Conservation (phyloP, 1,284 basidiomycete genomes). For the Ganoderma lucidum region DNA sequence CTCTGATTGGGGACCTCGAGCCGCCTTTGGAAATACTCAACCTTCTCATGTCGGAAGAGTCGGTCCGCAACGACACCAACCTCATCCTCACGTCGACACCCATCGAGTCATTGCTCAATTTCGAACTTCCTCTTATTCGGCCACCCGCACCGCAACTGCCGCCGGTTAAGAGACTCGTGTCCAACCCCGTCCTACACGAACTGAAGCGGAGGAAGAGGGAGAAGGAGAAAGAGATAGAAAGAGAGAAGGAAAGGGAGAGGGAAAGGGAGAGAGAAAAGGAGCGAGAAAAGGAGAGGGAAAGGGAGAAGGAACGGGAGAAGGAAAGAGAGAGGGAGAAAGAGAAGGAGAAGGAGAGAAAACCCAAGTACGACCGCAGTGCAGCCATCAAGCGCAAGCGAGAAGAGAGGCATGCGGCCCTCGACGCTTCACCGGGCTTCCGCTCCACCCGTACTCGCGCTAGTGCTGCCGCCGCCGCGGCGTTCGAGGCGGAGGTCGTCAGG, state of each 20-base stretch:
- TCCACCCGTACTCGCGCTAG: constrained; percentile 56
- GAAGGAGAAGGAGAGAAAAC: constrained; percentile 53
- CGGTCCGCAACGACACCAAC: constrained; percentile 58
- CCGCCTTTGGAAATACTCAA: constrained; percentile 64
- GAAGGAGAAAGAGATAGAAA: not conserved
- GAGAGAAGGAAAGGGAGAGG: not conserved
- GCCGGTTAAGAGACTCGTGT: constrained; percentile 25
- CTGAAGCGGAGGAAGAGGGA: constrained; percentile 14
- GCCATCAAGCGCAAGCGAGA: constrained; percentile 43
- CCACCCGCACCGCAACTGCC: constrained; percentile 58
- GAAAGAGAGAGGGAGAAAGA: constrained; percentile 14
- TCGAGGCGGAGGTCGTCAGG: constrained; percentile 49
- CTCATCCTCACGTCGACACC: constrained; percentile 65
- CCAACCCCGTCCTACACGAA: constrained; percentile 16
- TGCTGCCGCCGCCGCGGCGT: constrained; percentile 48
- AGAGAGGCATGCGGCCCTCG: constrained; percentile 38
- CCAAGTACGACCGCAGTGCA: constrained; percentile 50
- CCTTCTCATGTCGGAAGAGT: constrained; percentile 59
- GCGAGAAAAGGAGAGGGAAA: constrained; percentile 10
- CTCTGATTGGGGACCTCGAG: constrained; percentile 73
- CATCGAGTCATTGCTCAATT: constrained; percentile 73
- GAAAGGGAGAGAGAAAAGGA: not conserved
- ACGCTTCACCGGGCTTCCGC: constrained; percentile 51
- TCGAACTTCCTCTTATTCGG: constrained; percentile 68
- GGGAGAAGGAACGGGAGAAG: constrained; percentile 27